A percentile compares a stretch with the other conserved stretches of the same genome.
Conservation (phyloP, 768 basidiomycete genomes). For the Leccinum olivaceopallidum region DNA sequence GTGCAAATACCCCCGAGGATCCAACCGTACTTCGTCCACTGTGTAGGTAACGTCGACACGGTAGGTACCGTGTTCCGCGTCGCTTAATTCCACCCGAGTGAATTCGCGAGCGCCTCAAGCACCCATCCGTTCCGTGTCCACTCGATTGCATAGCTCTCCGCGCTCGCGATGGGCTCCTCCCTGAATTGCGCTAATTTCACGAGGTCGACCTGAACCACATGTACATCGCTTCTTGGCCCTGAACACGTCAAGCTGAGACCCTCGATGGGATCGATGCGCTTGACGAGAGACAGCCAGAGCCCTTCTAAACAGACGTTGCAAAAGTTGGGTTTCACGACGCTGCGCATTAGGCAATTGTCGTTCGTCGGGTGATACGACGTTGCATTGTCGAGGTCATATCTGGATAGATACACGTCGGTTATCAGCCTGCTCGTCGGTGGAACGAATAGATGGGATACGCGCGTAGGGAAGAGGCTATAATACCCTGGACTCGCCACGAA, state of each 20-base stretch:
- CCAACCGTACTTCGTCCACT: conserved; percentile 58
- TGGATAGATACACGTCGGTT: conserved; percentile 22
- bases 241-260: conserved; percentile 42
- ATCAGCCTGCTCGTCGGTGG: neutral
- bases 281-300: conserved; percentile 68
- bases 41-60: conserved; percentile 48
- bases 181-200: conserved; percentile 64
- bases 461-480: conserved; percentile 77
- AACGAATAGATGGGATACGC: neutral
- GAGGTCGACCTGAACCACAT: conserved; percentile 48
- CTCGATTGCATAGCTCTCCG: conserved; percentile 54
- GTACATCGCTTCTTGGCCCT: conserved; percentile 32
- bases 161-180: conserved; percentile 23
- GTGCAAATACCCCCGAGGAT: conserved; percentile 37
- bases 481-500: conserved; percentile 58
- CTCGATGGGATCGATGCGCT: conserved; percentile 63
- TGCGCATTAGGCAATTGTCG: conserved; percentile 81
- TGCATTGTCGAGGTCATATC: conserved; percentile 48
- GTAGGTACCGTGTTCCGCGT: conserved; percentile 42
- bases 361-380: conserved; percentile 82
- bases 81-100: conserved; percentile 45
- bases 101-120: conserved; percentile 48
- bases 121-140: conserved; percentile 54
- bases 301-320: conserved; percentile 75
- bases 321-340: conserved; percentile 66